Conservation (phyloP, 371 early-diverging fungal species). For the Phascolomyces articulosus region DNA sequence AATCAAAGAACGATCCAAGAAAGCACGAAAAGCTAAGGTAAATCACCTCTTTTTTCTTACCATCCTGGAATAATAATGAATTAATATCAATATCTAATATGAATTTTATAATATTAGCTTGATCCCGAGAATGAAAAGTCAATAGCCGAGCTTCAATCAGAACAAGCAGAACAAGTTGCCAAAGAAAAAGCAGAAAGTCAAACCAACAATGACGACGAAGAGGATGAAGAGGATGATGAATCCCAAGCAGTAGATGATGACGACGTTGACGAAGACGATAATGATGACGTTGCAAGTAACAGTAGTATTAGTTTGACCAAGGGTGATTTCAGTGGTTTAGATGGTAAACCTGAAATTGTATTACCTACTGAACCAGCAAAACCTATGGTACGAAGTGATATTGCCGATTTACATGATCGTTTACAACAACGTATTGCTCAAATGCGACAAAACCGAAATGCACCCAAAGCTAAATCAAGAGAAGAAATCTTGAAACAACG, state of each 20-base stretch:
- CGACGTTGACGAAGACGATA: conserved; percentile 32
- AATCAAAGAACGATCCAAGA: conserved; percentile 72
- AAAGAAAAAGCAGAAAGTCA: conserved; percentile 15
- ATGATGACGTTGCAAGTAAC: conserved; percentile 26
- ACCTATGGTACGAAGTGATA: conserved; percentile 52
- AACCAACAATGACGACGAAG: conserved; percentile 29
- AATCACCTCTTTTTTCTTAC: too few relatives aligned
- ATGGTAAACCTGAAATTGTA: conserved; percentile 10
- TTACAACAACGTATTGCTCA: conserved; percentile 73
- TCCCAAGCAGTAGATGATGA: conserved; percentile 27
- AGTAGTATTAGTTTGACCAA: conserved; percentile 31
- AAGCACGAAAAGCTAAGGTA: conserved; percentile 79
- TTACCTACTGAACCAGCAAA: conserved; percentile 8
- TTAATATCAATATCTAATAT: too few relatives aligned
- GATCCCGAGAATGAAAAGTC: conserved; percentile 59
- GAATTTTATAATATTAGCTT: conserved; percentile 26
- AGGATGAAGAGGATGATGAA: conserved; percentile 34
- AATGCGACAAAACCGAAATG: conserved; percentile 59
- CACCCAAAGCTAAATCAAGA: conserved; percentile 72
- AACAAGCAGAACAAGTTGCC: conserved; percentile 31
- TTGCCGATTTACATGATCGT: conserved; percentile 70
- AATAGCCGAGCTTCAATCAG: conserved; percentile 52
- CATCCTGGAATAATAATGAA: too few relatives aligned
- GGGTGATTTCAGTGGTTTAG: conserved; percentile 33
- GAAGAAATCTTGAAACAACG: conserved; percentile 80